Evolutionary conservation across 1,139 yeast species (phyloP), one percentile per base, ranked within the genome.

Genomic region (Candida sanyaensis): DNA sequence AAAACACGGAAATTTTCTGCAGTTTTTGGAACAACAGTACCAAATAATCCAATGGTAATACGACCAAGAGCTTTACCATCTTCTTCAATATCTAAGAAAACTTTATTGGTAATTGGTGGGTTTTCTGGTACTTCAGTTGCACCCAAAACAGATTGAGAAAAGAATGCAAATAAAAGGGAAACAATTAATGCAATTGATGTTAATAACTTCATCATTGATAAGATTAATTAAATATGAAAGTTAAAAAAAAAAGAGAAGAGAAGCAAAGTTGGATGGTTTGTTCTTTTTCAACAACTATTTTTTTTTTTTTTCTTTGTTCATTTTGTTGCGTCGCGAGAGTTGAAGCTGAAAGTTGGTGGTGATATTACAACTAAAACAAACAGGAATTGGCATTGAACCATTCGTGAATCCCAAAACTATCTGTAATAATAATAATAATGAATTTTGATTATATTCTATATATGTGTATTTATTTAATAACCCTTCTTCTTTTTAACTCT

Each of bases 61-160:
- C 83, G 76, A n/a, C 93, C 95, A 46, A 85, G 64, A 31, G 78
- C 71, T 64, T 82, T 74, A 47, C 87, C 96, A 52, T 89, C 96
- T 63, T 88, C 91, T 52, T 85, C 79, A 55, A 93, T 77, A 63
- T 93, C 98, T 59, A 93, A 90, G 71, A 73, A 93, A 32, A 93
- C 97, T 69, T 84, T 86, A 67, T 80, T 75, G 56, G 93, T 86
- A 63, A 86, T 65, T 43, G 76, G 77, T 39, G 89, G 88, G 58
- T 80, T 78, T 38, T 71, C 77, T 3, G 76, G 61, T 48, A 68
- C 57, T 6, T 62, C 71, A n/a, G 59, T 64, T 5, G 46, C 39
- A 21, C 53, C 48, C 10, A 41, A 31, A 5, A 54, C 57, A 5
- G 32, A 47, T 39, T 56, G 54, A 33, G 56, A 54, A 44, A 62